Conservation (phyloP, 176 grass and related monocot genomes). For the Bolboschoenus planiculmis region DNA sequence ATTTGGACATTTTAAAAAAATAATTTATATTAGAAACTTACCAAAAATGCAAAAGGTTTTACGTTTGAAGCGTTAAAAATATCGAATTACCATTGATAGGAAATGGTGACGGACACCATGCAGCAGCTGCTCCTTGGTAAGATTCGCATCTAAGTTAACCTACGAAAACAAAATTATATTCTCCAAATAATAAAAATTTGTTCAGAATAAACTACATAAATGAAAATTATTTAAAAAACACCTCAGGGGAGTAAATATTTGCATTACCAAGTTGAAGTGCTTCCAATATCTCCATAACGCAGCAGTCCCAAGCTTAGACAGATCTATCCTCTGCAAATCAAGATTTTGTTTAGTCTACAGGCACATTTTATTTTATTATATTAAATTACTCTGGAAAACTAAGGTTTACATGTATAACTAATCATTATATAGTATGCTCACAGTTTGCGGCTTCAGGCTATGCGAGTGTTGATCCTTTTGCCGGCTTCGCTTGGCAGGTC, state of each 20-base stretch:
- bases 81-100: constrained; percentile 31
- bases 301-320: constrained; percentile 40
- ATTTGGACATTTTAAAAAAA: neutral
- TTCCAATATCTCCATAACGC: constrained; percentile 50
- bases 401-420: neutral
- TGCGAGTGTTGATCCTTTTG: constrained; percentile 20
- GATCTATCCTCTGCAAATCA: constrained; percentile 34
- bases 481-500: constrained; percentile 19
- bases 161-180: constrained; percentile 6
- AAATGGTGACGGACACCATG: constrained; percentile 37
- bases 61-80: neutral
- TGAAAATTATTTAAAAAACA: neutral
- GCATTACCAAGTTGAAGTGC: constrained; percentile 46
- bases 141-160: constrained; percentile 36
- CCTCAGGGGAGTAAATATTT: neutral
- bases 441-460: constrained; percentile 28
- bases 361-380: neutral
- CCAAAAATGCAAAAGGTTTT: neutral
- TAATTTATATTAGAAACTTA: neutral
- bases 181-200: neutral
- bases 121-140: constrained; percentile 37
- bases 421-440: constrained; percentile 9
- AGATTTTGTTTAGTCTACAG: constrained; percentile 4
- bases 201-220: neutral
- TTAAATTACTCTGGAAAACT: neutral